A percentile compares a stretch with the other conserved stretches of the same genome.
Conservation (phyloP, 176 grass and related monocot genomes). For the Aegilops bicornis region DNA sequence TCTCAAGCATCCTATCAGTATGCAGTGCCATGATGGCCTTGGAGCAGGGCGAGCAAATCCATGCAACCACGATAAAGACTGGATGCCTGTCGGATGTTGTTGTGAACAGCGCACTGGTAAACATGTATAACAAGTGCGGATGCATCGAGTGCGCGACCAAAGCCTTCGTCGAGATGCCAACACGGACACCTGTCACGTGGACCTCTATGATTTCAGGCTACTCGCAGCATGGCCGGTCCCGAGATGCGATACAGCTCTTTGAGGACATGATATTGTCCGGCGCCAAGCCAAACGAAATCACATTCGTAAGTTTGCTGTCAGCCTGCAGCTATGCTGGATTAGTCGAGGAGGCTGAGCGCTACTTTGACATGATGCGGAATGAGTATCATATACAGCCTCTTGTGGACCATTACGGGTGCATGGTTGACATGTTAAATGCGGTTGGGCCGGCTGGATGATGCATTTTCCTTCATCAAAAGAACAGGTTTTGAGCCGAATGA, state of each 20-base stretch:
- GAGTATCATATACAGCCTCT: slow-evolving; percentile 66
- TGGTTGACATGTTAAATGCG: slow-evolving; percentile 81
- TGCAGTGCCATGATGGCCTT: slow-evolving; percentile 80
- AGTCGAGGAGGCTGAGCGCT: slow-evolving; percentile 63
- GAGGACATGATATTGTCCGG: slow-evolving; percentile 80
- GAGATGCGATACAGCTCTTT: slow-evolving; percentile 75
- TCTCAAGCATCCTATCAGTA: slow-evolving; percentile 73
- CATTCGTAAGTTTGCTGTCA: slow-evolving; percentile 82
- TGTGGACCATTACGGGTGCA: slow-evolving; percentile 81
- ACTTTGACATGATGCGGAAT: slow-evolving; percentile 74
- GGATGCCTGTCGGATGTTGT: slow-evolving; percentile 78
- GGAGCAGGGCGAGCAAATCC: slow-evolving; percentile 77
- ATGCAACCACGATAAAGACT: slow-evolving; percentile 70
- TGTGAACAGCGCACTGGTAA: slow-evolving; percentile 76
- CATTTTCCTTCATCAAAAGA: slow-evolving; percentile 64
- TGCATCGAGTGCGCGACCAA: slow-evolving; percentile 58
- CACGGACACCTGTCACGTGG: slow-evolving; percentile 70
- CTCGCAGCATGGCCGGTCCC: slow-evolving; percentile 72
- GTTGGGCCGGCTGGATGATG: slow-evolving; percentile 67
- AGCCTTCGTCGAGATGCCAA: slow-evolving; percentile 74
- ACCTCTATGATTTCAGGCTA: slow-evolving; percentile 85
- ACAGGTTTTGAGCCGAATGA: slow-evolving; percentile 62
- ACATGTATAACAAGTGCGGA: slow-evolving; percentile 94
- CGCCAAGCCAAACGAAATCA: slow-evolving; percentile 66
- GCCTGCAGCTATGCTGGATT: slow-evolving; percentile 80